Evolutionary conservation across 805 yeast species (phyloP), one percentile per base, ranked within the genome.

Genomic region (Sungouiozyma intestinalis): DNA sequence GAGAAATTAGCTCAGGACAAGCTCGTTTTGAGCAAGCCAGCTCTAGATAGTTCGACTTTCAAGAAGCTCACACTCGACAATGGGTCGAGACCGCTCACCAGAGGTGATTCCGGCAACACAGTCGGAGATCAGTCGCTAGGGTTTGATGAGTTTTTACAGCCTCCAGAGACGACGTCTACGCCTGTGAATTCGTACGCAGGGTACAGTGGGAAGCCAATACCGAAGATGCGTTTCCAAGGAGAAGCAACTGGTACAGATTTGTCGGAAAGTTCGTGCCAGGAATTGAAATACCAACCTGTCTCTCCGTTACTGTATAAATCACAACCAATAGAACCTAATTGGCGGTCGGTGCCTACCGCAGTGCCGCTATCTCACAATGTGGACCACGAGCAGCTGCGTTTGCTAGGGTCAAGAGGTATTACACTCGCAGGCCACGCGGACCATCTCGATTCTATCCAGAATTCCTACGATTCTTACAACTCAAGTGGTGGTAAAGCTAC

Each of bases 131-230:
- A 45, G 3, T 57, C 62, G 8, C 40, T 58, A 16, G 47, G 51
- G 31, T 40, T 52, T 17, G 57, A 54, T 11, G 61, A 58, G 29
- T 51, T 58, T 38, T 54, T 49, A 37, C 57, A 54, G 45, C 60
- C 61, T 3, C 62, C 62, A 15, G 50, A 56, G 18, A 54, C 58
- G 3, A 58, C 62, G 3, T 58, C 62, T 3, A 58, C 62, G 11
- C 62, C 62, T n/a, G 29, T 24, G 29, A 24, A 24, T 24, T 24
- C 11, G 29, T 24, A 24, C 11, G 29, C 29, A 24, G 9, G 11
- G 6, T 24, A 6, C 6, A 24, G n/a, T n/a, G n/a, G 29, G 11
- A 24, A 24, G 29, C 29, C 29, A 24, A n/a, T n/a, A n/a, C n/a
- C n/a, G n/a, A n/a, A n/a, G n/a, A n/a, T n/a, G n/a, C n/a, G n/a